Percentiles rank a stretch among this genome's conserved stretches.
These are phyloP conservation scores for Gnaphalium uliginosum DNA, from an alignment of 129 eudicot genomes.

Conservation along the genomic window DNA sequence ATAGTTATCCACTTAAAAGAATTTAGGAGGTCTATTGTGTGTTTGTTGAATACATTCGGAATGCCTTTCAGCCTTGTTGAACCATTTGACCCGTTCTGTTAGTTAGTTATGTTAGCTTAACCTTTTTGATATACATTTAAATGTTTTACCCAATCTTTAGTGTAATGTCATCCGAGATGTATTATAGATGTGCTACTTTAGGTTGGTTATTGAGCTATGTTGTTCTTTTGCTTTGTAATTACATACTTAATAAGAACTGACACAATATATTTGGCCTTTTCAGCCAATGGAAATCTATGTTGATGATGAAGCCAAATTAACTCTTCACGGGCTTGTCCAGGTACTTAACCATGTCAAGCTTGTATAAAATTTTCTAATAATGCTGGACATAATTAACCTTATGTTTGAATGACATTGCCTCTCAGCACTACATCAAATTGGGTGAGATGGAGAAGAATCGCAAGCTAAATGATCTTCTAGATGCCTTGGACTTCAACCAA, in stretches of 20 bases:
- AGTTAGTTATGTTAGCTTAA: not conserved
- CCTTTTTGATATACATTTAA: no score
- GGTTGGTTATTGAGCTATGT: not conserved
- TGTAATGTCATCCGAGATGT: not conserved
- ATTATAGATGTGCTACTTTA: conserved; percentile 48
- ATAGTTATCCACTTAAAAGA: no score
- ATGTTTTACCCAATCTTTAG: not conserved
- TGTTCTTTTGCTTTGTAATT: conserved; percentile 20
- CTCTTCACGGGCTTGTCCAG: conserved; percentile 98
- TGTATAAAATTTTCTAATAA: not conserved
- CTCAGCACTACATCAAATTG: conserved; percentile 91
- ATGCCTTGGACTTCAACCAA: conserved; percentile 92
- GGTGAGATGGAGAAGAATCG: conserved; percentile 86
- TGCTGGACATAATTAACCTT: not conserved
- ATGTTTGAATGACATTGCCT: not conserved
- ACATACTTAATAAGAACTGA: not conserved
- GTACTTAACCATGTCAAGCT: conserved; percentile 31
- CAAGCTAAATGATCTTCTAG: conserved; percentile 86
- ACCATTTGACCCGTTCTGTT: not conserved
- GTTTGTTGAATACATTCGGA: not conserved
- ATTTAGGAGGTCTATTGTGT: not conserved
- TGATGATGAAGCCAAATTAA: conserved; percentile 92
- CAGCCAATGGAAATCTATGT: conserved; percentile 99
- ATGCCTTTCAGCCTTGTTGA: not conserved
- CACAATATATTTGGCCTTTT: conserved; percentile 28